These are phyloP conservation scores for Pythium dissotocum DNA, from an alignment of 352 stramenopile genomes.

Conservation along the genomic window DNA sequence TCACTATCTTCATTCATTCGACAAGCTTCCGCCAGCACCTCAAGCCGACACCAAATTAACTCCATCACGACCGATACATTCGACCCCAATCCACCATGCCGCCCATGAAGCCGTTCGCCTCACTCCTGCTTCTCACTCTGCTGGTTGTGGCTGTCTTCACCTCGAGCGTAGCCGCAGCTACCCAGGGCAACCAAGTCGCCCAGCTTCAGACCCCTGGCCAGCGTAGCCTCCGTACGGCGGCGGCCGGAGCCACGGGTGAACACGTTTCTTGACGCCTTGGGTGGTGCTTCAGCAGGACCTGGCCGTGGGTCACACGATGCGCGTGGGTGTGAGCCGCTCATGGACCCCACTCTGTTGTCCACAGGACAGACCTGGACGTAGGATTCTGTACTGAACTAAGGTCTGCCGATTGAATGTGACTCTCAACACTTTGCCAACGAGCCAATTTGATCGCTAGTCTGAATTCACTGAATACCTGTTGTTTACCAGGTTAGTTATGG, in stretches of 20 bases:
- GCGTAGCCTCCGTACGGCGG: background rate
- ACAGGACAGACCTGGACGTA: too few relatives aligned
- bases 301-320: background rate
- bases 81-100: background rate
- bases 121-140: background rate
- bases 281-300: background rate
- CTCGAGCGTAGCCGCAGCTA: background rate
- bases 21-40: background rate
- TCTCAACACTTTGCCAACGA: too few relatives aligned
- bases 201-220: background rate
- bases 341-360: too few relatives aligned
- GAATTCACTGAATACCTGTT: background rate
- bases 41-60: background rate
- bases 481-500: background rate
- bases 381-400: too few relatives aligned
- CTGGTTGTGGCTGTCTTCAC: background rate
- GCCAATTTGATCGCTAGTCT: too few relatives aligned
- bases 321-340: too few relatives aligned
- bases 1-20: too few relatives aligned
- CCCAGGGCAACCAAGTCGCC: background rate
- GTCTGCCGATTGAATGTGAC: too few relatives aligned
- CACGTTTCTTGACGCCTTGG: background rate
- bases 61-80: background rate
- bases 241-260: background rate
- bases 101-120: background rate